Base-by-base conservation (phyloP, 768 basidiomycete species). In the Podaxis sp. region DNA sequence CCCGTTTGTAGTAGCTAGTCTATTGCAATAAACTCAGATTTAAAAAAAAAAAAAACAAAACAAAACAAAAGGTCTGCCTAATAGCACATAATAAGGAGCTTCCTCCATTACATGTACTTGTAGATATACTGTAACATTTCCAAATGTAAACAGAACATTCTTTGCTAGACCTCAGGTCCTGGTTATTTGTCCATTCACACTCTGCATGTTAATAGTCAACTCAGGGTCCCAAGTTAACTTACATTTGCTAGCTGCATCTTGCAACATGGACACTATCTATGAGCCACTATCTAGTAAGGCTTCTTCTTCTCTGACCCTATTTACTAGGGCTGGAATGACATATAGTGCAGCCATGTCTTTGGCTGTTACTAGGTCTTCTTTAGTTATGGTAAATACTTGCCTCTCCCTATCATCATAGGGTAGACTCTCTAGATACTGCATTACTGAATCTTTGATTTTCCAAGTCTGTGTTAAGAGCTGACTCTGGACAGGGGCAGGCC, bases 21-120 rank as follows among this genome's bases (percentile, higher is more conserved):
- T n/a, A n/a, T n/a, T n/a, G n/a, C n/a, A n/a, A n/a, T n/a, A n/a
- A n/a, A n/a, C n/a, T n/a, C n/a, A n/a, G n/a, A n/a, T n/a, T n/a
- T n/a, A n/a, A n/a, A n/a, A n/a, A n/a, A n/a, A n/a, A n/a, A n/a
- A n/a, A n/a, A n/a, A n/a, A n/a, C n/a, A n/a, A n/a, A n/a, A n/a
- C n/a, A n/a, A n/a, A n/a, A n/a, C 69, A 56, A 76, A 74, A 3
- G 75, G 72, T 43, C 74, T 56, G 2, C 74, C 74, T 1, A 76
- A 51, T 5, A 75, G 38, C 1, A 75, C 66, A 12, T 64, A 61
- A 55, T 75, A 75, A 0, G 73, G 66, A 0, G 68, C 67, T 1
- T 59, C 55, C 17, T 63, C 41, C 7, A 75, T 67, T 2, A 75
- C 63, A 49, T 75, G 74, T 4, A 72, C 66, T 65, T 75, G 74